Evolutionary conservation across 495 filamentous ascomycete genomes (phyloP).

Genomic region (Aspergillus leporis): DNA sequence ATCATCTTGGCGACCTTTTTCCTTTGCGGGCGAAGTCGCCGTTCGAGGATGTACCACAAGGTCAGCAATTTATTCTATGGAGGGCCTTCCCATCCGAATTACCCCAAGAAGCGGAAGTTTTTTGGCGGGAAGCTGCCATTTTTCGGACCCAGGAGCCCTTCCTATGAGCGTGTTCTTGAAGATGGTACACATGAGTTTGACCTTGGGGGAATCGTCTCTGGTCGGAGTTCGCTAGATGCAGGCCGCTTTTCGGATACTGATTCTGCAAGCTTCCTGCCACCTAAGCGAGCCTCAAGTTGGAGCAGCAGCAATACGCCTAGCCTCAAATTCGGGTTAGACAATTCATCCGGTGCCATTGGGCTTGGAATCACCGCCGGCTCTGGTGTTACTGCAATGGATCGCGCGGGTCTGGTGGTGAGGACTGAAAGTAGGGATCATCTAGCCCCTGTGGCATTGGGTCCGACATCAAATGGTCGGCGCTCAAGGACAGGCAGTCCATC

Average conservation of each 20-base stretch:
- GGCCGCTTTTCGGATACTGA: slow-evolving; percentile 37
- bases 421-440: slow-evolving; percentile 81
- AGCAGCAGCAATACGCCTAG: slow-evolving; percentile 37
- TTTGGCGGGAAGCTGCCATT: slow-evolving; percentile 54
- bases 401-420: slow-evolving; percentile 71
- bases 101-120: slow-evolving; percentile 53
- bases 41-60: slow-evolving; percentile 63
- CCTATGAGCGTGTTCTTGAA: slow-evolving; percentile 86
- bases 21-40: slow-evolving; percentile 69
- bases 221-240: slow-evolving; percentile 52
- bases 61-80: slow-evolving; percentile 52
- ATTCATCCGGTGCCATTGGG: slow-evolving; percentile 50
- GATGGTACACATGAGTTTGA: slow-evolving; percentile 73
- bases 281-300: slow-evolving; percentile 42
- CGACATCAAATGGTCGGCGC: slow-evolving; percentile 46
- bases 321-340: slow-evolving; percentile 62
- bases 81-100: slow-evolving; percentile 50
- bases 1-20: slow-evolving; percentile 66
- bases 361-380: slow-evolving; percentile 50
- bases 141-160: slow-evolving; percentile 55
- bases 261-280: slow-evolving; percentile 29
- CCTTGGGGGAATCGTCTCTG: slow-evolving; percentile 62
- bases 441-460: slow-evolving; percentile 42
- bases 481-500: slow-evolving; percentile 48
- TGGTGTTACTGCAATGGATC: slow-evolving; percentile 59